Base-by-base conservation (phyloP, 1,284 basidiomycete species). In the Macrocybe sp. region DNA sequence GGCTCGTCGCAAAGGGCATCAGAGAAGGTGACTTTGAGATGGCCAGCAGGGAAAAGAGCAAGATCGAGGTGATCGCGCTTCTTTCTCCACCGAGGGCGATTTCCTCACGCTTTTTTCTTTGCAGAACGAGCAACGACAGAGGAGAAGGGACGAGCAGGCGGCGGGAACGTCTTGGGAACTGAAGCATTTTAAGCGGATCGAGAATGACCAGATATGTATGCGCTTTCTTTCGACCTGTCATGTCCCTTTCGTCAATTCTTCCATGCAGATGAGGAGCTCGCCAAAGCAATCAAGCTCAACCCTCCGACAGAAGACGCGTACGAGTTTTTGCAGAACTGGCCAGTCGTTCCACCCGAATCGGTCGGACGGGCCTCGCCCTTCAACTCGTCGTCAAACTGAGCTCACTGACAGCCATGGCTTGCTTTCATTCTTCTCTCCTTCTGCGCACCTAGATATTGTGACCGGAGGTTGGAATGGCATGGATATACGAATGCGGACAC, bases 121-220 rank as follows among this genome's bases (percentile, higher is more conserved):
- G 10, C 56, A 92, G 89, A 97, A 97, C 58, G 90, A 95, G 41
- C 93, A 97, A 71, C 76, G 96, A 49, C 90, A 95, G 67, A 78
- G 83, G 66, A 75, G 96, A 57, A 87, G 83, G 64, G 91, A 95
- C 57, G 96, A 98, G 68, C 63, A 64, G 7, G 83, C 87, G 1
- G 81, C 75, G 11, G 86, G 82, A 2, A 83, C 76, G 11, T 71
- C 76, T 1, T 97, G 95, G 91, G 62, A 80, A 57, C 66, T 89
- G 55, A 85, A 83, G 65, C 86, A 91, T 60, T 95, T 95, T 59
- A 69, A 69, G 32, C 77, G 81, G 57, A 66, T 85, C 30, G 82
- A 83, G 11, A 74, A 68, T 31, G 89, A 94, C 63, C 73, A 81
- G 12, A 68, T 79, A 34, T 94, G 91, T 85, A 63, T 68, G 81